Evolutionary conservation across 2,329 filamentous ascomycete genomes (phyloP).

Genomic region (Ceratocystis destructans): DNA sequence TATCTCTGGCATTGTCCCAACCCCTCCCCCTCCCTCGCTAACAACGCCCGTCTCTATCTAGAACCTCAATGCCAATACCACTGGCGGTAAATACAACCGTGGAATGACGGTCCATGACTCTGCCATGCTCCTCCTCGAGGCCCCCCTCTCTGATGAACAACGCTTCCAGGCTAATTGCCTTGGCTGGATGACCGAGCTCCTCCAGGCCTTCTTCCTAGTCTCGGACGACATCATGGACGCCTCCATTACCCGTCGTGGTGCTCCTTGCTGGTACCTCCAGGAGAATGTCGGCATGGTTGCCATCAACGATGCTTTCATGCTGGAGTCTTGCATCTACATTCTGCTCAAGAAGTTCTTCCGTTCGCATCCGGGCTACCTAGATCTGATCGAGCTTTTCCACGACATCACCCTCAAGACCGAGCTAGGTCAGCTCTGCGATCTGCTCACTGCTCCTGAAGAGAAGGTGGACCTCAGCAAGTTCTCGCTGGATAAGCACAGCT

Average conservation of each 20-base stretch:
- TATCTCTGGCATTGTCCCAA: neutral
- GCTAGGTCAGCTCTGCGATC: conserved; percentile 83
- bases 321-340: conserved; percentile 79
- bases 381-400: conserved; percentile 92
- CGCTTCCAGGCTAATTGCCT: conserved; percentile 80
- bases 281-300: conserved; percentile 85
- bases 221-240: conserved; percentile 98
- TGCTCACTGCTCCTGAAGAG: conserved; percentile 92
- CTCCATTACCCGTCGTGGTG: conserved; percentile 84
- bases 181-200: conserved; percentile 94
- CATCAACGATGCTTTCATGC: conserved; percentile 97
- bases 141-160: conserved; percentile 61
- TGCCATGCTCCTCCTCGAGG: conserved; percentile 59
- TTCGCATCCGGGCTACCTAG: conserved; percentile 71
- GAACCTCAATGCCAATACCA: conserved; percentile 72
- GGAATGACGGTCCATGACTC: conserved; percentile 97
- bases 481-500: conserved; percentile 84
- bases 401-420: conserved; percentile 90
- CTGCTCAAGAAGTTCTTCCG: conserved; percentile 92
- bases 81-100: conserved; percentile 96
- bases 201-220: conserved; percentile 97
- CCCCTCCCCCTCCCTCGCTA: neutral
- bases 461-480: conserved; percentile 89
- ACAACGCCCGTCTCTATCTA: conserved; percentile 28
- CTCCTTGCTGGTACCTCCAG: conserved; percentile 92